Base-by-base conservation (phyloP, 331 rosid species). In the Rosa hybrid region DNA sequence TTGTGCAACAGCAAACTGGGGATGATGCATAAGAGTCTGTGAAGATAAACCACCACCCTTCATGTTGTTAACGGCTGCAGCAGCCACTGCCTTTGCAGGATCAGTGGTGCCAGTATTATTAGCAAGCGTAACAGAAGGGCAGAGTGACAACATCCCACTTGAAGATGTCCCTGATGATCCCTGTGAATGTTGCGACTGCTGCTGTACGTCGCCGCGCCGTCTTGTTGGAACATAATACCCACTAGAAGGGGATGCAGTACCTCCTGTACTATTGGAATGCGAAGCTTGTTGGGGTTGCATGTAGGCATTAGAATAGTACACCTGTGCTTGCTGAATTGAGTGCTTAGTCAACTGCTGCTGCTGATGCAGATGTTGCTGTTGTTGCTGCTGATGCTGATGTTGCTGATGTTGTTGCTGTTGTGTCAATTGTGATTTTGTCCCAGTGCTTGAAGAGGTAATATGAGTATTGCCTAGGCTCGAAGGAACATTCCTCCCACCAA, bases 171-270 rank as follows among this genome's bases (percentile, higher is more conserved):
- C 92, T 1, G 90, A 83, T n/a, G 92, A 85, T 56, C 90, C 89
- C 54, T 81, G 94, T 8, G 86, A 76, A 56, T 64, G 87, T 42
- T 77, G 92, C 3, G 85, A 78, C 50, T 44, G 86, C 59, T 87
- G 93, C 90, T 90, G 92, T 75, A 84, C 94, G 69, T 94, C 98
- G 0, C 88, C 83, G 17, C 91, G 90, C 5, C 97, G 95, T 65
- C 94, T 84, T 67, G 46, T 54, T 81, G 94, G 18, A 50, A 20
- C 14, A 70, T 89, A 90, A 78, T 82, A 92, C 27, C 86, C 92
- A 30, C 87, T 81, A 20, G 90, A 68, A 77, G 86, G 84, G 4
- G 97, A 45, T 18, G 87, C 78, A 20, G 88, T 59, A 59, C 90
- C 34, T 9, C 90, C 41, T 17, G 86, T 20, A 78, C 83, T 90